Evolutionary conservation across 202 grass and related monocot genomes (phyloP), one percentile per base, ranked within the genome.

Genomic region (Carex arenaria): DNA sequence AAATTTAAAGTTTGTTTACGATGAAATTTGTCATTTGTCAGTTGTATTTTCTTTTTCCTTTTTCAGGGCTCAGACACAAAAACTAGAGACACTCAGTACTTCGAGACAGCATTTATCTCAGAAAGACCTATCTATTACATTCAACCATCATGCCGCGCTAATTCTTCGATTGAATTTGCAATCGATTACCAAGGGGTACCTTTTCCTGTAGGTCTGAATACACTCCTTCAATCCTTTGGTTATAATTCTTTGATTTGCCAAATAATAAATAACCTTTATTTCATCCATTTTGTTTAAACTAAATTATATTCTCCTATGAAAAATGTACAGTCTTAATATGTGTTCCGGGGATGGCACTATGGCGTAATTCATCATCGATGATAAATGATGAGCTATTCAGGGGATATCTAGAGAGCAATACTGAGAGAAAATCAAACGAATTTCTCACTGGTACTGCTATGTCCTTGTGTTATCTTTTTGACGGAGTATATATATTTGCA

Each of bases 311-410:
- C 38, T 54, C 75, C 82, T 64, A 22, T 87, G 79, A 79, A 10
- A 87, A 82, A 74, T 80, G n/a, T 81, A 70, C 88, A 98, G 95
- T 90, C 15, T 13, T 91, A 62, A 82, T 87, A n/a, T 98, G 95
- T 85, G 79, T 93, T 79, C 90, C 90, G 90, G 85, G 92, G 59
- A 77, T 91, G n/a, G 14, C 72, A 5, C 86, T 98, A 75, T 98
- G 95, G 95, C 89, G 92, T 80, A 87, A 93, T 86, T 90, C 89
- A 68, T 87, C 89, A 20, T 90, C 84, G 0, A 13, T 49, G 11
- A 72, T 98, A 57, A 94, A 98, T 85, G 81, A 93, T 22, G 92
- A 98, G 63, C 38, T 98, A 70, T 98, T 89, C 77, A 90, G 80
- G n/a, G 95, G 95, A 73, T 98, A 90, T 55, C 86, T 86, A 73